Base-by-base conservation (phyloP, 1,139 yeast genomes). In the Debaryomycetaceae sp. region DNA sequence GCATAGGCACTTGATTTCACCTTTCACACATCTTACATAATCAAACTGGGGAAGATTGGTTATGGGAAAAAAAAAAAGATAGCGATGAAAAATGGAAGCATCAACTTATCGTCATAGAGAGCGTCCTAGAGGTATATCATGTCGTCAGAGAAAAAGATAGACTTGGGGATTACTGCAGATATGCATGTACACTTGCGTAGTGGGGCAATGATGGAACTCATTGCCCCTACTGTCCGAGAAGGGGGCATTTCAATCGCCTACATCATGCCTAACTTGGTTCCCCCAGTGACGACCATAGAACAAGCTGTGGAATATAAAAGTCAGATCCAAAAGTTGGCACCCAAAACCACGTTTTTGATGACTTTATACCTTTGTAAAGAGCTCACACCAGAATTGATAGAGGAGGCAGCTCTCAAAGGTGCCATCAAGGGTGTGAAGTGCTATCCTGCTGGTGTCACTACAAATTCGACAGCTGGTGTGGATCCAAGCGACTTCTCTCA, bases 381-480 rank as follows among this genome's bases (percentile, higher is more conserved):
- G 1, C 72, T 93, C 53, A 87, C 96, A 0, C 97, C 98, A 0
- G 95, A 87, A 52, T 71, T 89, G 39, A 83, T 93, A 46, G 81
- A 78, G 45, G 78, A 81, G 54, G 97, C 97, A 30, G 95, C 93
- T n/a, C 64, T 75, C 48, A 60, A 68, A 11, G 85, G 85, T 3
- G 85, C 85, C 43, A 81, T 90, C 36, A 83, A 86, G 36, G 96
- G 95, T 47, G 87, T 90, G 52, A 95, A 93, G 63, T 90, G 97
- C 63, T 93, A 95, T 62, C 99, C 99, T 30, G 97, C 98, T 1
- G 99, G 99, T 40, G 99, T 95, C 33, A 93, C 99, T 11, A 93
- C 99, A 41, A 95, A 93, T 68, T 88, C 97, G 6, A 68, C 78
- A 42, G 88, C 85, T n/a, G 99, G 99, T 38, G 97, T 93, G 34